Evolutionary conservation across 2,329 filamentous ascomycete species (phyloP), one percentile per base, ranked within the genome.

Genomic region (Colletotrichum sp.): DNA sequence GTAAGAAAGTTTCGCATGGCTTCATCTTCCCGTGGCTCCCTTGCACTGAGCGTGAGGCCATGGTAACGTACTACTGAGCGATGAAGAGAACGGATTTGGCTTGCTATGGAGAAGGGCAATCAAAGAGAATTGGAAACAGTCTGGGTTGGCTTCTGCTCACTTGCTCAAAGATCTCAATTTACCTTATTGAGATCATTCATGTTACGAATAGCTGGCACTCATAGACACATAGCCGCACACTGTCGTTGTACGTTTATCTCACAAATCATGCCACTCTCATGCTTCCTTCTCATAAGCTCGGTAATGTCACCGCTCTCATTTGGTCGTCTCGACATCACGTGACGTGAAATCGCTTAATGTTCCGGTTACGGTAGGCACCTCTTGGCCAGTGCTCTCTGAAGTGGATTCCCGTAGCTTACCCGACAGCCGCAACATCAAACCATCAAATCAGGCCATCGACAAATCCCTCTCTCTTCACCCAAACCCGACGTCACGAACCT

Each of bases 381-480:
- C 36, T 79, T 77, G 78, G 70, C 76, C 73, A 72, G 66, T 70
- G 75, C 75, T 75, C 72, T 30, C 44, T 48, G 26, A 15, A 74
- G 69, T 55, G 75, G 73, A 55, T 64, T 67, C 57, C 77, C 62
- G 73, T 74, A 74, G 36, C 70, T 73, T 75, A 75, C 73, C 73
- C 73, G 73, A 73, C 70, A 77, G 77, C 67, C 71, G 77, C 71
- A 77, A 77, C 79, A 78, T 80, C 81, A 82, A 80, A 80, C 78
- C 79, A 81, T 81, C 85, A 84, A 85, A 86, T 86, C 86, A 87
- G 85, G 82, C 85, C 85, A 87, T 86, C 82, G 82, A 84, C 86
- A 88, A 88, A 88, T 87, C 86, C 86, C 85, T 86, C 85, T 83
- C 83, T 82, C 81, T 67, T 75, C 71, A 79, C 55, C 72, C 77